Evolutionary conservation across 129 eudicot genomes (phyloP), one percentile per base, ranked within the genome.

Genomic region (Sambucus nigra): DNA sequence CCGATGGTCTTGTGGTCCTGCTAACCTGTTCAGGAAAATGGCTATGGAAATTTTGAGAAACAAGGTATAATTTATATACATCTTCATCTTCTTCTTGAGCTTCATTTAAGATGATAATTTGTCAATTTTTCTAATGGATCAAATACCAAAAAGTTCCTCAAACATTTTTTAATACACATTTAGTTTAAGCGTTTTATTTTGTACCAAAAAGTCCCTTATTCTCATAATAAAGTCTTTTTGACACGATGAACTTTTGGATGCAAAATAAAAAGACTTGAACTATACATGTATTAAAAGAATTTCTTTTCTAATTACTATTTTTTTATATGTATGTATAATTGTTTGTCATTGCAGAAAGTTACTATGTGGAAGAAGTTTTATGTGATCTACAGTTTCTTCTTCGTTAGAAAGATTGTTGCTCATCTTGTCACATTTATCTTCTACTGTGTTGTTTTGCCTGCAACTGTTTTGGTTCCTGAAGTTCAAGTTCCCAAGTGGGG

Each of bases 1-100:
- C 32, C 74, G 95, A 50, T 91, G 99, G 95, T 91, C 94, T 4
- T 91, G 99, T 70, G 99, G 99, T 23, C 99, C 99, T 10, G 95
- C 99, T 25, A 86, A 91, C 67, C 87, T 91, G 32, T 86, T 91
- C 64, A 76, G 64, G 78, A 86, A 91, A 70, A 91, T 82, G 99
- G 59, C 65, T 3, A 33, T 32, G 23, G 99, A 91, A 56, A 91
- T 91, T 20, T 51, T 75, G 0, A 51, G 57, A 51, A 78, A 74
- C 67, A 89, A 89, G 87, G 97, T 84, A 46, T n/a, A n/a, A n/a
- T n/a, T n/a, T n/a, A n/a, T n/a, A n/a, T 12, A 17, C 21, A 13
- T 11, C 7, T 1, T 10, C 0, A 7, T 27, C 3, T 14, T 20
- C 25, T 16, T 28, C 13, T 26, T 35, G 14, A 28, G 45, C 23